Percentiles rank a stretch among this genome's conserved stretches.
These are phyloP conservation scores for Cystofilobasidium ferigula DNA, from an alignment of 768 basidiomycete genomes.

Conservation along the genomic window DNA sequence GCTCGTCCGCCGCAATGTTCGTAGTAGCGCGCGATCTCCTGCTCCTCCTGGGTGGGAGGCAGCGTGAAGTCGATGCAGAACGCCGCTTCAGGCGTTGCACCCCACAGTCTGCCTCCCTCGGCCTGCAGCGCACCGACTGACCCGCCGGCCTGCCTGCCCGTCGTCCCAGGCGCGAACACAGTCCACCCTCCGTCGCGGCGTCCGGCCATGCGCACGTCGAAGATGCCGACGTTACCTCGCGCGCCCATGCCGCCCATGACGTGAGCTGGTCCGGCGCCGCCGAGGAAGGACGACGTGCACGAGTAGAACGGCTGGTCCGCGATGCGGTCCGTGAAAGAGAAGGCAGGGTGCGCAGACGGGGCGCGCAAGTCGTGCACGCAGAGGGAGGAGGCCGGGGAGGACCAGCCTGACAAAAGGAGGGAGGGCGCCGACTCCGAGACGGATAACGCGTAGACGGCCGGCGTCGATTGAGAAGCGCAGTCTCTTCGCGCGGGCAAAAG, in stretches of 20 bases:
- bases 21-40: neutral
- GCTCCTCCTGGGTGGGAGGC: neutral
- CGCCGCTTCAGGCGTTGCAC: neutral
- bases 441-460: neutral
- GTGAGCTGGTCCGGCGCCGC: neutral
- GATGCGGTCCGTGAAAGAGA: neutral
- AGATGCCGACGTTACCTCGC: neutral
- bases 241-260: neutral
- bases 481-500: too few species aligned
- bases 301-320: neutral
- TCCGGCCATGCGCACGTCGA: neutral
- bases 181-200: neutral
- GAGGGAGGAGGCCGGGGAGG: neutral
- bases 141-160: neutral
- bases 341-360: neutral
- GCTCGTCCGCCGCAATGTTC: neutral
- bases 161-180: neutral
- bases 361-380: neutral
- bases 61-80: neutral
- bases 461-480: too few species aligned
- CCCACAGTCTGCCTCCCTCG: neutral
- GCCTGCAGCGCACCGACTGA: neutral
- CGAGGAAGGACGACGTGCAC: neutral
- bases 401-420: neutral
- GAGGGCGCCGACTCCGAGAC: neutral